Percentiles rank a stretch among this genome's conserved stretches.
These are phyloP conservation scores for Arabis alpina DNA, from an alignment of 345 rosid species.

Conservation along the genomic window DNA sequence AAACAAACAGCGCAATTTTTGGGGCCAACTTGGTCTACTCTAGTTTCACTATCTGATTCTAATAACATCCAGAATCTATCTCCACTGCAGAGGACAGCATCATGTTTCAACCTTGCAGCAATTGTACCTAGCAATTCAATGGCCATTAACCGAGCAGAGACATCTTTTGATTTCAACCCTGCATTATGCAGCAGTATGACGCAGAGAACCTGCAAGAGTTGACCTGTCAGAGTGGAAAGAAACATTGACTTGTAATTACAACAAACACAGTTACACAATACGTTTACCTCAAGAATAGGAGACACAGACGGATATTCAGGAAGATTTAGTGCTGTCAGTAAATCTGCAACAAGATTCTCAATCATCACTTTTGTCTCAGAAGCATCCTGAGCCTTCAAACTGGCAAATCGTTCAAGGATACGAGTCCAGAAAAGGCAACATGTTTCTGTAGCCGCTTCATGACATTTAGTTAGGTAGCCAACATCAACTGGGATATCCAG, in stretches of 20 bases:
- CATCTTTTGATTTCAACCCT: slow-evolving; percentile 92
- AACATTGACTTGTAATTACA: slow-evolving; percentile 19
- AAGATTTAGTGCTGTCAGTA: slow-evolving; percentile 85
- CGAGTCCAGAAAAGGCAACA: slow-evolving; percentile 98
- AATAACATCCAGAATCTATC: slow-evolving; percentile 67
- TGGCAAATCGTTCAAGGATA: slow-evolving; percentile 86
- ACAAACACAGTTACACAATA: slow-evolving; percentile 21
- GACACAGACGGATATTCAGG: slow-evolving; percentile 98
- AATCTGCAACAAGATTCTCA: slow-evolving; percentile 92
- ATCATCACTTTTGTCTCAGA: slow-evolving; percentile 86
- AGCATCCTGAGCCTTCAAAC: slow-evolving; percentile 90
- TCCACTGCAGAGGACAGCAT: slow-evolving; percentile 62
- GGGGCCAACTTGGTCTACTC: slow-evolving; percentile 47
- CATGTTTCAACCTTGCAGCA: slow-evolving; percentile 90
- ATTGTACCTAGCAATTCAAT: slow-evolving; percentile 92
- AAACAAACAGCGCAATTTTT: slow-evolving; percentile 79
- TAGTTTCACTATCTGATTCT: slow-evolving; percentile 56
- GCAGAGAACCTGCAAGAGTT: slow-evolving; percentile 84
- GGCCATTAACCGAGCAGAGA: slow-evolving; percentile 88
- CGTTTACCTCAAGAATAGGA: slow-evolving; percentile 85
- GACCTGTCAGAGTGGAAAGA: slow-evolving; percentile 37
- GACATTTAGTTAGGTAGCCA: slow-evolving; percentile 66
- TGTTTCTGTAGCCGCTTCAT: slow-evolving; percentile 86
- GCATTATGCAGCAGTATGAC: slow-evolving; percentile 96
- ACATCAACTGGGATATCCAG: slow-evolving; percentile 75